Base-by-base conservation (phyloP, 352 stramenopile genomes). In the Globisporangium megalacanthum region DNA sequence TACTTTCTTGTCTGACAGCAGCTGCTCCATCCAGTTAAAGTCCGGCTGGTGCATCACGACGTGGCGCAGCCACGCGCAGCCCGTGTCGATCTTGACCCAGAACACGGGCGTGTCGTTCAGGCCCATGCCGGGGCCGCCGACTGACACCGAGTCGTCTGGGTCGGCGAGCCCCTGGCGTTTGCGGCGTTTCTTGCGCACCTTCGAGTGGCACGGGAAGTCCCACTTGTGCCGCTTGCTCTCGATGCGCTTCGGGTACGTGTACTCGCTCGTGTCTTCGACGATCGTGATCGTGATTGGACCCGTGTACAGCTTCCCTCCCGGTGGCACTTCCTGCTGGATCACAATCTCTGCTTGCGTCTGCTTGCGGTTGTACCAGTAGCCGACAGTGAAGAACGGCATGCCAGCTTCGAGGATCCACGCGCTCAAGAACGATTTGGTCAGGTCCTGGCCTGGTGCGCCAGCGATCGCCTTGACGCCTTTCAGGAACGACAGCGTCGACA, bases 11-110 rank as follows among this genome's bases (percentile, higher is more conserved):
- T 94, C 84, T 0, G 79, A 90, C 19, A 92, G 53, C 1, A 94
- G 58, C 52, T 94, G 84, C 67, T 94, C 84, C 80, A 92, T 92
- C 84, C 84, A 94, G 65, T 94, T 94, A 54, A 92, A 94, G 48
- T 94, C 84, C 3, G 84, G 84, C 44, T 94, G 84, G 42, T 94
- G 80, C 79, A 94, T 89, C 13, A 94, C 84, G 1, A 94, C 79
- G 46, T 94, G 84, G 7, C 82, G 70, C 4, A 94, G 60, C 84
- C 84, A 94, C 22, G 77, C 70, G 56, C 72, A 86, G 3, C 77
- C 82, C 14, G 82, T 87, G 53, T 94, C 84, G 37, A 94, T 86
- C 62, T 94, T 92, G 10, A 94, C 83, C 84, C 84, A 94, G 49
- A 86, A 94, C 13, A 94, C 84, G 5, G 84, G 84, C 22, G 84